A percentile compares a stretch with the other conserved stretches of the same genome.
Conservation (phyloP, 164 flowering plant species). For the Berberis vulgaris region DNA sequence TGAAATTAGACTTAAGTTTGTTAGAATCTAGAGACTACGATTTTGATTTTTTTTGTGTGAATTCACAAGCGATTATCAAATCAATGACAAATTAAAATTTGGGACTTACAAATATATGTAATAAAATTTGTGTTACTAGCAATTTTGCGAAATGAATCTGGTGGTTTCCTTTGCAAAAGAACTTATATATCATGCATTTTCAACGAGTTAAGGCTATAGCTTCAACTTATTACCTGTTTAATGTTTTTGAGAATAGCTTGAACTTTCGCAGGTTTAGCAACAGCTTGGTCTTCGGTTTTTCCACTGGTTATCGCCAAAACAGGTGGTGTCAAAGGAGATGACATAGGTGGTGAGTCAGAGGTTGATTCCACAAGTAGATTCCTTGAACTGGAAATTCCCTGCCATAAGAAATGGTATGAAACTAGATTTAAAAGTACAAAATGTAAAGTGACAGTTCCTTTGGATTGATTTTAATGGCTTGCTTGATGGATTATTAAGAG, state of each 20-base stretch:
- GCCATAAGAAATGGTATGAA: background rate
- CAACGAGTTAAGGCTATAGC: background rate
- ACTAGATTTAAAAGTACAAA: background rate
- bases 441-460: background rate
- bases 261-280: constrained; percentile 51
- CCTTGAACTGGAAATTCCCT: constrained; percentile 29
- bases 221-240: constrained; percentile 49
- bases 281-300: constrained; percentile 38
- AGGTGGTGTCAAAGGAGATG: constrained; percentile 59
- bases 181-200: background rate
- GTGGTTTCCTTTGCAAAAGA: background rate
- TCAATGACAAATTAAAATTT: too few relatives aligned
- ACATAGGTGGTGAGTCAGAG: constrained; percentile 37
- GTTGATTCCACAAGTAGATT: constrained; percentile 44
- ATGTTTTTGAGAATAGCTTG: constrained; percentile 80
- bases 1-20: too few relatives aligned
- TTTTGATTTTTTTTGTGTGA: too few relatives aligned
- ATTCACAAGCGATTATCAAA: too few relatives aligned
- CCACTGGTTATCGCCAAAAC: constrained; percentile 32
- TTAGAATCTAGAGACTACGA: too few relatives aligned
- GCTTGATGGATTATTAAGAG: background rate
- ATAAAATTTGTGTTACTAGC: too few relatives aligned
- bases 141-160: background rate
- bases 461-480: background rate
- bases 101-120: background rate